Percentiles rank a stretch among this genome's conserved stretches.
phyloP scores from a whole-genome alignment of 2,329 filamentous ascomycete genomes.

The Phaeomoniella chlamydospora region DNA sequence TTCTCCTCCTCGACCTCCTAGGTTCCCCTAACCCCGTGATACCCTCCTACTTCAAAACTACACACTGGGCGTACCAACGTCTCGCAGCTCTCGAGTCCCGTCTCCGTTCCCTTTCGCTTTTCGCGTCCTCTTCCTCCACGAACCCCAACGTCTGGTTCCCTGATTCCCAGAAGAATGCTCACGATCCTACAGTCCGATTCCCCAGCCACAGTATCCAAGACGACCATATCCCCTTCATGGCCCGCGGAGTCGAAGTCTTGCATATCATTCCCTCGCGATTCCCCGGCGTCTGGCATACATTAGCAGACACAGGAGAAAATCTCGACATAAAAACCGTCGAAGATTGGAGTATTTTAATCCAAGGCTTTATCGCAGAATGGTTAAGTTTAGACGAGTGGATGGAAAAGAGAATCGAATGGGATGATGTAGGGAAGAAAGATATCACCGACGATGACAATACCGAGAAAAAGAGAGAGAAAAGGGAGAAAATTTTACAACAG shows the following conservation, averaged over 20 bases:
- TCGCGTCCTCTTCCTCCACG: constrained; percentile 41
- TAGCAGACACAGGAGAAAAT: constrained; percentile 71
- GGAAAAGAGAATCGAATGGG: no score
- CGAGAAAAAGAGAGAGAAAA: no score
- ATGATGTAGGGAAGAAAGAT: no score
- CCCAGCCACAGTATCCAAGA: constrained; percentile 49
- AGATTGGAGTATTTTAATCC: constrained; percentile 77
- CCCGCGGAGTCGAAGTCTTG: constrained; percentile 69
- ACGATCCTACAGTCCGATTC: constrained; percentile 27
- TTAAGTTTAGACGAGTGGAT: constrained; percentile 60
- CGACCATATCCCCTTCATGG: constrained; percentile 86
- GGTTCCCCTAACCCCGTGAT: constrained; percentile 54
- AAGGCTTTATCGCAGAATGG: constrained; percentile 82
- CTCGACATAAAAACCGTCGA: constrained; percentile 65
- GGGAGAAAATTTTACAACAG: no score
- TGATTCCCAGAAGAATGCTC: constrained; percentile 7
- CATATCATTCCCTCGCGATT: constrained; percentile 82
- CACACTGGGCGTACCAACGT: constrained; percentile 81
- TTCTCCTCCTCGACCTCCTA: constrained; percentile 82
- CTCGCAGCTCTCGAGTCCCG: constrained; percentile 63
- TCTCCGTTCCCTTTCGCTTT: constrained; percentile 54
- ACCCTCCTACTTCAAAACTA: constrained; percentile 76
- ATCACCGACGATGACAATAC: no score
- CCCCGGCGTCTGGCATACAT: constrained; percentile 72
- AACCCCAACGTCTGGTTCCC: constrained; percentile 14